Conservation (phyloP, 75 land plant genomes). For the Azolla pinnata region DNA sequence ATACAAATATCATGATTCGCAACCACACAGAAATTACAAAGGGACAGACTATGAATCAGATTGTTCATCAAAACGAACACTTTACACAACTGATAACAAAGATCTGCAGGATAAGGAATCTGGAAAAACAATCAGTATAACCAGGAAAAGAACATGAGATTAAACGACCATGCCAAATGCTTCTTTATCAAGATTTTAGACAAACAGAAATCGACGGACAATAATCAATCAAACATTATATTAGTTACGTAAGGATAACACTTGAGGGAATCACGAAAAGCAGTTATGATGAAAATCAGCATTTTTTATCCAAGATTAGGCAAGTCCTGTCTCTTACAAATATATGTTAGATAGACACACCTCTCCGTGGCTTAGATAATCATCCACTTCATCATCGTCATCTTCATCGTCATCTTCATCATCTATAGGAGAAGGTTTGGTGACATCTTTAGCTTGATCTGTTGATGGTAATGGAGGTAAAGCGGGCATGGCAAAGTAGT, state of each 20-base stretch:
- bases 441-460: conserved; percentile 11
- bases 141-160: not conserved
- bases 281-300: not conserved
- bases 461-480: conserved; percentile 17
- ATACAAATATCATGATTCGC: not conserved
- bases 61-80: not conserved
- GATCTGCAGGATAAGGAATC: not conserved
- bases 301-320: not conserved
- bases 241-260: not conserved
- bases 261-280: not conserved
- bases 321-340: not conserved
- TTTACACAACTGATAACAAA: not conserved
- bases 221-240: not conserved
- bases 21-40: not conserved
- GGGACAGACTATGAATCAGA: not conserved
- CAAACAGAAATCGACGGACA: not conserved
- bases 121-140: not conserved
- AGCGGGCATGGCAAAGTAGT: conserved; percentile 24
- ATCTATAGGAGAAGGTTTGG: conserved; percentile 8
- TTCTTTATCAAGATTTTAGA: not conserved
- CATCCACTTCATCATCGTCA: not conserved
- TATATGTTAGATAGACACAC: not conserved
- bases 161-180: not conserved
- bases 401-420: conserved; percentile 4
- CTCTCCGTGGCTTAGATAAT: not conserved